Evolutionary conservation across 441 rosid genomes (phyloP), one percentile per base, ranked within the genome.

Genomic region (Corymbia citriodora): DNA sequence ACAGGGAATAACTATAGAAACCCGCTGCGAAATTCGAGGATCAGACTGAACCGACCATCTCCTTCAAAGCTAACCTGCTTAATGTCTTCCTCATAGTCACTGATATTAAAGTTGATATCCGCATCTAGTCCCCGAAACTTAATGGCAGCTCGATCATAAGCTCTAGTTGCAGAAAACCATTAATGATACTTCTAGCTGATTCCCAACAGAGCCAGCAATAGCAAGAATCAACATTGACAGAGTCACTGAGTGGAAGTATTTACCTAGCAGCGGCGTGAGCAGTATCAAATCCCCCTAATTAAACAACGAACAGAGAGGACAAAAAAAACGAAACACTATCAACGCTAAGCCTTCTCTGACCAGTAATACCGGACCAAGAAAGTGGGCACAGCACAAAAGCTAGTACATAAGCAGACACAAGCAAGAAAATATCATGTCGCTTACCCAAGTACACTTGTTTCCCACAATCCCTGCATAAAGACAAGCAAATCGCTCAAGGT

Each of bases 11-110:
- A 23, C 52, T 1, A 79, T 23, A 45, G 52, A 45, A 79, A 79
- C 10, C n/a, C 17, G 15, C 85, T 3, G 6, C 7, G 27, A 21
- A 45, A 40, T 79, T 79, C 45, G 50, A 79, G 85, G n/a, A 23
- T 45, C 52, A 6, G 45, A 25, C n/a, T 6, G 15, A 72, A 11
- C 82, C 27, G 1, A 70, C 27, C 82, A 72, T 72, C 49, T 72
- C 48, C 49, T 36, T 72, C 45, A 11, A 72, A 72, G 82, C 49
- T 36, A 79, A 96, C 99, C 97, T 96, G 98, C 91, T 94, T 95
- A 86, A 97, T 87, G 87, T 88, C 82, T 50, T 89, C 90, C 82
- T 85, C 90, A 63, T 89, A 89, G 87, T 89, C 90, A 36, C 82
- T 31, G 7, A 61, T 49, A 55, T 33, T 89, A 31, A 89, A 89